Conservation (phyloP, 2,329 filamentous ascomycete species). For the Apiospora sp. region DNA sequence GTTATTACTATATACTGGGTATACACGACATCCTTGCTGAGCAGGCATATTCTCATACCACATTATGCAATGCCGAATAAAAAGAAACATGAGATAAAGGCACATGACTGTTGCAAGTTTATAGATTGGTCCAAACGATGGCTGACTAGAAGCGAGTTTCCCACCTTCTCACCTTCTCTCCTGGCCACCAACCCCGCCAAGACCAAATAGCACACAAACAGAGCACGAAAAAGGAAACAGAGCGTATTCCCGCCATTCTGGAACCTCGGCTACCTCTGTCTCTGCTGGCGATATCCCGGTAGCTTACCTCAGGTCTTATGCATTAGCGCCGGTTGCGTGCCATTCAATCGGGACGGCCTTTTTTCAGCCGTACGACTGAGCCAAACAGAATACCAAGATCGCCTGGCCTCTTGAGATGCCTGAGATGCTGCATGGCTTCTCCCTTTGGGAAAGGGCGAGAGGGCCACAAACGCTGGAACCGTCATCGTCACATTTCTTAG, state of each 20-base stretch:
- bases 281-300: slow-evolving; percentile 4
- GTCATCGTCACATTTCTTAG: background rate
- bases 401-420: background rate
- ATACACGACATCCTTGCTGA: background rate
- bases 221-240: background rate
- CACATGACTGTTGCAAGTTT: background rate
- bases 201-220: background rate
- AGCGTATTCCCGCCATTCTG: background rate
- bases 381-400: slow-evolving; percentile 1
- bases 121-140: background rate
- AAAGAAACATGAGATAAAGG: background rate
- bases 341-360: slow-evolving; percentile 12
- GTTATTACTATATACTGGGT: background rate
- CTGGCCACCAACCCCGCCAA: background rate
- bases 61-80: background rate
- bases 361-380: slow-evolving; percentile 9
- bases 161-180: background rate
- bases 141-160: background rate
- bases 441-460: background rate
- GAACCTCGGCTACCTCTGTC: background rate
- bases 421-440: slow-evolving; percentile 1
- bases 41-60: background rate
- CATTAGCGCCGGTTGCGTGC: slow-evolving; percentile 20
- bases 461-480: background rate
- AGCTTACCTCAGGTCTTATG: slow-evolving; percentile 18